phyloP scores from a whole-genome alignment of 306 rosid genomes.

The Rosa persica region DNA sequence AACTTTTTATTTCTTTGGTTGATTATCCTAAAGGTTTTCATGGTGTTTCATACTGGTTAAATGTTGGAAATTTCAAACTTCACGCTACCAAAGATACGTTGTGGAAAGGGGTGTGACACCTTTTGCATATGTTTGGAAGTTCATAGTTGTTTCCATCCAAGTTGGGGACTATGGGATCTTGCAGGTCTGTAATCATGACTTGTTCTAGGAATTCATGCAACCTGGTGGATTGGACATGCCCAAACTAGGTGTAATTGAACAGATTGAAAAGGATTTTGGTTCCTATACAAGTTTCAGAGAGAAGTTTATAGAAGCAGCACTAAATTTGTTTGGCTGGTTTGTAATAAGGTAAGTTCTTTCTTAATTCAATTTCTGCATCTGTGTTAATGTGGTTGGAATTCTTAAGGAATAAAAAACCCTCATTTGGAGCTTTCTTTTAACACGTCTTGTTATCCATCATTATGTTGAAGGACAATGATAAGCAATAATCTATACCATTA shows the following conservation, averaged over 20 bases:
- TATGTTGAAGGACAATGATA: no score
- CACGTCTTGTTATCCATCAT: no score
- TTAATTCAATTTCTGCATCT: no score
- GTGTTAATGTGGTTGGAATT: not conserved
- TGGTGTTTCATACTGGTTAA: not conserved
- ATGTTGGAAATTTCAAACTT: not conserved
- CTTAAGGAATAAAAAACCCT: conserved; percentile 8
- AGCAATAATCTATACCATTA: no score
- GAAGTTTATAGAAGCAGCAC: no score
- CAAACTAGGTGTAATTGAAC: conserved; percentile 64
- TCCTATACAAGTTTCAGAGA: no score
- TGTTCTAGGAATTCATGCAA: conserved; percentile 96
- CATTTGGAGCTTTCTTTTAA: no score
- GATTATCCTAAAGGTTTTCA: not conserved
- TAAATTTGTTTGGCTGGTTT: no score
- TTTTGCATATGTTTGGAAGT: not conserved
- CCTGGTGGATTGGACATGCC: conserved; percentile 89
- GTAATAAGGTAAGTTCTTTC: no score
- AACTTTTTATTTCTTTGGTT: not conserved
- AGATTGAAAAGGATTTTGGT: conserved; percentile 48
- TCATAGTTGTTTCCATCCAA: not conserved
- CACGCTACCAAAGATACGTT: not conserved
- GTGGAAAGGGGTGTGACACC: not conserved
- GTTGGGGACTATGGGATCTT: not conserved
- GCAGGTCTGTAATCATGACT: conserved; percentile 95